Percentiles rank a stretch among this genome's conserved stretches.
Conservation (phyloP, 805 yeast genomes). For the Ogataea paradorogensis region DNA sequence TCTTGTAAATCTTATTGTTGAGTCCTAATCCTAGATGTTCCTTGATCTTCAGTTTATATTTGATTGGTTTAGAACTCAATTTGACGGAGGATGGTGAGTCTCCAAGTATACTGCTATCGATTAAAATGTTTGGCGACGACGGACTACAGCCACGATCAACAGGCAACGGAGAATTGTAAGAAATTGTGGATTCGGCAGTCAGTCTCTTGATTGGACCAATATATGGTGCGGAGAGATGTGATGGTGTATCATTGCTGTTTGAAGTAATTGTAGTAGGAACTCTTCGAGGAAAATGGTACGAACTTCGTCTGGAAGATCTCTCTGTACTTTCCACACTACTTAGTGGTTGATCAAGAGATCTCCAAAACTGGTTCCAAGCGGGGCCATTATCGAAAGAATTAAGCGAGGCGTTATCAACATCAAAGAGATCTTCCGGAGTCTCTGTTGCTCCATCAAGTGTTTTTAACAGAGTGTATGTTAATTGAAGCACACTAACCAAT, state of each 20-base stretch:
- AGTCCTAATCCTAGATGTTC: slow-evolving; percentile 19
- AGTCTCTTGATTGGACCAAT: slow-evolving; percentile 18
- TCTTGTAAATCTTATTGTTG: slow-evolving; percentile 26
- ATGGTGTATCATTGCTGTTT: slow-evolving; percentile 18
- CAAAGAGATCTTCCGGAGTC: slow-evolving; percentile 35
- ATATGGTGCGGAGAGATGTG: slow-evolving; percentile 17
- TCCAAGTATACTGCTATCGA: slow-evolving; percentile 5
- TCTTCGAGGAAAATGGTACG: slow-evolving; percentile 15
- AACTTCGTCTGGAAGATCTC: slow-evolving; percentile 22
- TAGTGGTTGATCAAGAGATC: slow-evolving; percentile 30
- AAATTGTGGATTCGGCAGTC: slow-evolving; percentile 8
- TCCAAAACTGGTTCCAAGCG: slow-evolving; percentile 36
- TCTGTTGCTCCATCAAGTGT: slow-evolving; percentile 32
- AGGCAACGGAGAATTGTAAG: slow-evolving; percentile 3
- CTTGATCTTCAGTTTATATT: slow-evolving; percentile 20
- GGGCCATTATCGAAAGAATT: slow-evolving; percentile 26
- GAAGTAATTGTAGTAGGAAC: slow-evolving; percentile 14
- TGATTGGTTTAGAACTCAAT: slow-evolving; percentile 11
- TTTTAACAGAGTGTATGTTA: slow-evolving; percentile 40
- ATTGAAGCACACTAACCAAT: slow-evolving; percentile 41
- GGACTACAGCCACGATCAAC: slow-evolving; percentile 7
- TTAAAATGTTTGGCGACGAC: slow-evolving; percentile 12
- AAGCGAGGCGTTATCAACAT: slow-evolving; percentile 16
- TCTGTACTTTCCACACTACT: slow-evolving; percentile 25
- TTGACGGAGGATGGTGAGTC: slow-evolving; percentile 4